phyloP scores from a whole-genome alignment of 2,329 filamentous ascomycete genomes.

The Aspergillus hortae region DNA sequence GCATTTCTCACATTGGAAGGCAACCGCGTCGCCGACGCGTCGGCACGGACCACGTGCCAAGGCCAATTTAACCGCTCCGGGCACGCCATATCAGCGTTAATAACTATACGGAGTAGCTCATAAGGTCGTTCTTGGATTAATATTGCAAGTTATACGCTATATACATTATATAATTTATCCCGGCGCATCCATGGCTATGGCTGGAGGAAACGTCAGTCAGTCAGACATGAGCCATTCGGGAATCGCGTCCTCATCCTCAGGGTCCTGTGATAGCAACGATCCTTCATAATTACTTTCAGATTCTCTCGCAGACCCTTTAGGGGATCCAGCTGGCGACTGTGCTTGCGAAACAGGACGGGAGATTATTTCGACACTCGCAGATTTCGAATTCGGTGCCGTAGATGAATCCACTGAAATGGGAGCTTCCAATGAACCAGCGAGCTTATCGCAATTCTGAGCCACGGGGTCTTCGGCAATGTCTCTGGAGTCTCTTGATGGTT shows the following conservation, averaged over 20 bases:
- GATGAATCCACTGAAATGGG: slow-evolving; percentile 26
- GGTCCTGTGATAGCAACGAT: slow-evolving; percentile 58
- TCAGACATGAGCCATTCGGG: slow-evolving; percentile 58
- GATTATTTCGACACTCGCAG: slow-evolving; percentile 23
- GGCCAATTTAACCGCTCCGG: neutral
- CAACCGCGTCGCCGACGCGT: slow-evolving; percentile 2
- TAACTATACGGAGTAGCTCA: no score
- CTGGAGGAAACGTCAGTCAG: slow-evolving; percentile 14
- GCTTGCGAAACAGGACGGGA: slow-evolving; percentile 17
- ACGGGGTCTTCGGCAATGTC: neutral
- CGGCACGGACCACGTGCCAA: neutral
- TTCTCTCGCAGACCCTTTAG: slow-evolving; percentile 17
- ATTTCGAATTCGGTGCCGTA: slow-evolving; percentile 16
- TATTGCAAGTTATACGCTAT: neutral
- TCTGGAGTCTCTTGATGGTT: neutral
- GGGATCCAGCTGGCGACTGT: slow-evolving; percentile 9
- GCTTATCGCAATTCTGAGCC: neutral
- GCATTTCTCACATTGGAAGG: neutral
- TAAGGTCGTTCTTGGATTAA: no score
- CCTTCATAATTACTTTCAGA: slow-evolving; percentile 42
- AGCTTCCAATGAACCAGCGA: slow-evolving; percentile 18
- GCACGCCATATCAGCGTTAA: neutral
- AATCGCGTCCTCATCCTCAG: slow-evolving; percentile 63
- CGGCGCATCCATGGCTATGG: neutral
- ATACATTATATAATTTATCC: neutral